Conservation (phyloP, 768 basidiomycete genomes). For the Russula compacta region DNA sequence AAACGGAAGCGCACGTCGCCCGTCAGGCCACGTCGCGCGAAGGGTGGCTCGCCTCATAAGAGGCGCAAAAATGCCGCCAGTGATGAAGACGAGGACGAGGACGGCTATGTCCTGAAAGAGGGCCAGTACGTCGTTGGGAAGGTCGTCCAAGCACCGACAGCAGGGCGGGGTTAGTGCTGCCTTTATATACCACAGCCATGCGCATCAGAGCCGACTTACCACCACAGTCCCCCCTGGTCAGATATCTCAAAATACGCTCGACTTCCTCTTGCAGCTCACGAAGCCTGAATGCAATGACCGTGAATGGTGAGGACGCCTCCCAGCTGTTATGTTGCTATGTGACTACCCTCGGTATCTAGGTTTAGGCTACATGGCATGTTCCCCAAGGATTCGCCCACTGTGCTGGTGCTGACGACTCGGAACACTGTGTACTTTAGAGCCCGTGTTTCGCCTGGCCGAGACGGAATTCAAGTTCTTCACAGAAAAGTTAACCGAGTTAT, state of each 20-base stretch:
- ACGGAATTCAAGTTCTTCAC: conserved; percentile 86
- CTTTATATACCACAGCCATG: not conserved
- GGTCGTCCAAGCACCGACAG: conserved; percentile 74
- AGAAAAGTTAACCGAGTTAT: conserved; percentile 53
- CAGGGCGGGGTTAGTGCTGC: conserved; percentile 56
- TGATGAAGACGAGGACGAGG: conserved; percentile 35
- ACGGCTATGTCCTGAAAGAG: conserved; percentile 40
- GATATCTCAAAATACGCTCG: conserved; percentile 77
- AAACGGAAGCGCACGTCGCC: conserved; percentile 26
- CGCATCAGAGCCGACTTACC: not conserved
- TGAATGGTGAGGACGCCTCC: conserved; percentile 47
- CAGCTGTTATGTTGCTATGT: not conserved
- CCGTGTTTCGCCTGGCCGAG: conserved; percentile 73
- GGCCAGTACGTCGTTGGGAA: conserved; percentile 65
- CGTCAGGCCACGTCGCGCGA: conserved; percentile 9
- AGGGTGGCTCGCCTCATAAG: conserved; percentile 20
- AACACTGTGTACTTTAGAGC: conserved; percentile 37
- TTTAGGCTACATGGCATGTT: conserved; percentile 67
- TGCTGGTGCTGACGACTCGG: not conserved
- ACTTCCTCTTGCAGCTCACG: conserved; percentile 63
- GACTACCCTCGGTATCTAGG: conserved; percentile 34
- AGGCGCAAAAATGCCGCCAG: conserved; percentile 24
- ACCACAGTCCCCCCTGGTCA: conserved; percentile 67
- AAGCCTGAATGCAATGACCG: conserved; percentile 78
- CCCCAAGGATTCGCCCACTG: not conserved